Evolutionary conservation across 1,284 basidiomycete genomes (phyloP).

Genomic region (Microbotryum violaceum): DNA sequence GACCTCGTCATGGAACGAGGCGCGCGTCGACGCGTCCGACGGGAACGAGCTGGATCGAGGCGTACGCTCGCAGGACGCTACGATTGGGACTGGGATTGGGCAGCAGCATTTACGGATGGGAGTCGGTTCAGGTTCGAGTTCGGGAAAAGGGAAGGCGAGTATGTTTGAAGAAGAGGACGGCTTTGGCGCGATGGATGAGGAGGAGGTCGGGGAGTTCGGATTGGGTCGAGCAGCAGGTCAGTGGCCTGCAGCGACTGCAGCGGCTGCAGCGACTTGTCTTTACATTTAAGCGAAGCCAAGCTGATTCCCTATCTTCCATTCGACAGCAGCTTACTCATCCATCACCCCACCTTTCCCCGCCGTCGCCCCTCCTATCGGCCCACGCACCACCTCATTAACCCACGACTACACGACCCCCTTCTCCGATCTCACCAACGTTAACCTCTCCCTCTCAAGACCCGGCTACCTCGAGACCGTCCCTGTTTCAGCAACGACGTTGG

Average conservation of each 20-base stretch:
- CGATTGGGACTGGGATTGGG: no score
- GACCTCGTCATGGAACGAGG: background rate
- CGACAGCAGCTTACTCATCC: background rate
- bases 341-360: background rate
- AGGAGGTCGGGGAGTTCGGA: background rate
- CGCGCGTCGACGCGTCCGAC: background rate
- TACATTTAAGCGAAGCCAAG: no score
- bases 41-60: background rate
- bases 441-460: conserved; percentile 9
- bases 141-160: conserved; percentile 3
- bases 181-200: conserved; percentile 12
- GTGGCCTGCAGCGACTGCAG: no score
- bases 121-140: background rate
- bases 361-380: background rate
- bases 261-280: no score
- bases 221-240: no score
- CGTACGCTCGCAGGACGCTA: no score
- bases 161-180: conserved; percentile 18
- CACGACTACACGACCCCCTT: conserved; percentile 18
- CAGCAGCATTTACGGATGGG: background rate
- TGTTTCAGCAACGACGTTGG: conserved; percentile 29
- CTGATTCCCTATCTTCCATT: no score
- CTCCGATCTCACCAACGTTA: conserved; percentile 15
- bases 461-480: conserved; percentile 21
- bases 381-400: background rate